Evolutionary conservation across 768 basidiomycete species (phyloP), one percentile per base, ranked within the genome.

Genomic region (Trametes cinnabarina): DNA sequence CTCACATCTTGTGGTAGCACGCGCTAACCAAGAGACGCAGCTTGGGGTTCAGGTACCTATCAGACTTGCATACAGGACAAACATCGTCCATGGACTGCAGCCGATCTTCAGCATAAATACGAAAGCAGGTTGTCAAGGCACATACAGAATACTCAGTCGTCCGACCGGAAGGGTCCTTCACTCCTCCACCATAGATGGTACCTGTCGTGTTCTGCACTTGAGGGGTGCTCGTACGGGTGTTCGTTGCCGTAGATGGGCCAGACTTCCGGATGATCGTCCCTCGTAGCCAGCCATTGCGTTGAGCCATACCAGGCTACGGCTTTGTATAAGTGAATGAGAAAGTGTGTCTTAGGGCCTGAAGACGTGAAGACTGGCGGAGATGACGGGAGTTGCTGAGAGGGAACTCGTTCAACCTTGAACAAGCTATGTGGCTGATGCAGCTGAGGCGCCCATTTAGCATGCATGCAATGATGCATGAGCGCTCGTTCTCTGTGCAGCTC

Each of bases 1-100:
- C 78, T 60, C 63, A 94, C 97, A 98, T 96, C 81, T 97, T 97
- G 75, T 99, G 97, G 73, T 97, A 99, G 71, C 97, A 99, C 15
- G 92, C 88, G 72, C 92, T 94, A 65, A 99, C 94, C 47, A 98
- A 82, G 37, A 99, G 79, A 41, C 96, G 85, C 32, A 99, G 77
- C 68, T 95, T 96, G 20, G 94, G 93, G 66, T 98, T 97, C 57
- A 97, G 78, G 70, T 97, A 98, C 52, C 96, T 79, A 71, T 99
- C 97, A 39, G 92, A 94, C 72, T 94, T 94, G 79, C 97, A 98
- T 2, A 98, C 90, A 0, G 96, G 96, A 76, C 97, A 99, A 69
- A 91, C 87, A 71, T 99, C 97, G 60, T 92, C 89, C 83, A 90
- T 90, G 23, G 87, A 86, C 90, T 92, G 49, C 12, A 32, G 47